Percentiles rank a stretch among this genome's conserved stretches.
Evolutionary conservation across 148 eudicot species (phyloP).

Genomic region (Vaccinium darrowii): DNA sequence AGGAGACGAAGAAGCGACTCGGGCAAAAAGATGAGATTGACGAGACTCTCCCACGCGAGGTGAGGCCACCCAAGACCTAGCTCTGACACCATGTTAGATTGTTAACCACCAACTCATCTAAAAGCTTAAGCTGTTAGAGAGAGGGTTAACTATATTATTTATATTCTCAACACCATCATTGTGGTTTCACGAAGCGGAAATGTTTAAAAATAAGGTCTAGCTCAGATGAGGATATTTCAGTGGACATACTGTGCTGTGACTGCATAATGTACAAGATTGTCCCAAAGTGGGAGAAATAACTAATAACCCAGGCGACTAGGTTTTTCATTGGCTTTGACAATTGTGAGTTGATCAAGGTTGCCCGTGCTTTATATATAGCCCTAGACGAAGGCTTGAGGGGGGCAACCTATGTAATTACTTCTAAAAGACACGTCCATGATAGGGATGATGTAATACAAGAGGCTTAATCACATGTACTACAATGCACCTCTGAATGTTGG

Average conservation of each 20-base stretch:
- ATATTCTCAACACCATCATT: neutral
- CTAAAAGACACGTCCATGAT: neutral
- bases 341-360: too few relatives aligned
- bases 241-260: neutral
- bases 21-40: too few relatives aligned
- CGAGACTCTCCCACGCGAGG: too few relatives aligned
- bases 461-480: neutral
- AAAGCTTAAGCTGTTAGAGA: too few relatives aligned
- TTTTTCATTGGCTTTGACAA: too few relatives aligned
- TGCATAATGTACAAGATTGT: neutral
- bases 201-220: slow-evolving; percentile 8
- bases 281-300: neutral
- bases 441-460: neutral
- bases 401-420: neutral
- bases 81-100: neutral
- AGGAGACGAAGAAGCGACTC: too few relatives aligned
- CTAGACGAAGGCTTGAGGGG: neutral
- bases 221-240: neutral
- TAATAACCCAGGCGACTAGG: neutral
- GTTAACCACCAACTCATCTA: neutral
- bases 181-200: neutral
- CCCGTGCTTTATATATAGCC: too few relatives aligned
- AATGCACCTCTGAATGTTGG: neutral
- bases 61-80: too few relatives aligned
- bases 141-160: too few relatives aligned